Evolutionary conservation across 2,329 filamentous ascomycete species (phyloP), one percentile per base, ranked within the genome.

Genomic region (Trichoderma simmonsii): DNA sequence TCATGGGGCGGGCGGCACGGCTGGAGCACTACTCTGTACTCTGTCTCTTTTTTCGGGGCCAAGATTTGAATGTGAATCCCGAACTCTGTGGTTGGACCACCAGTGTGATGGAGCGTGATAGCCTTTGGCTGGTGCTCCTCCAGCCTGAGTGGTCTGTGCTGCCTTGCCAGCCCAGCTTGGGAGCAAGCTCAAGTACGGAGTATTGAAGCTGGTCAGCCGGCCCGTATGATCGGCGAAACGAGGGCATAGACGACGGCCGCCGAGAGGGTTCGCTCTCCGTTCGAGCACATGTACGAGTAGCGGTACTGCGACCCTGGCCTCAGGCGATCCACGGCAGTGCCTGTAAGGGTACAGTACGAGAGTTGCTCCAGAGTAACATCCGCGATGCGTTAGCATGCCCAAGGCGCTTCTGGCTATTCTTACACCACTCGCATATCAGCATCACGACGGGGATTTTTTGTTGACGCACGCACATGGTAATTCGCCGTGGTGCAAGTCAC

Each of bases 401-500:
- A 61, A 54, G n/a, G 36, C 57, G 39, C 30, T 56, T 48, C 26
- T 60, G 48, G 48, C 48, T 39, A 28, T 56, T 14, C 26, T 67
- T 57, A 57, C 66, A 51, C 66, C 57, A 61, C 66, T 36, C 66
- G 57, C 66, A 70, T 70, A 62, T 34, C 24, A 26, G 57, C n/a
- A 70, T 70, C 57, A 51, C 8, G 66, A 54, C 66, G 66, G 66
- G 66, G 39, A 26, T 34, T 51, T 70, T 68, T 26, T 43, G 57
- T 61, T 62, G 66, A 39, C 18, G 66, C 39, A 61, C 39, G 39
- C 66, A 70, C 66, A 61, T 70, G 57, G 28, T 21, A 70, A 70
- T 62, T 70, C 57, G 66, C 66, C 57, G 66, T 43, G 66, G 66
- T 51, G 66, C 57, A 70, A 70, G 36, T 62, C 57, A 62, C 57